These are phyloP conservation scores for Tolypocladium guangdongense DNA, from an alignment of 2,329 filamentous ascomycete genomes.

Conservation along the genomic window DNA sequence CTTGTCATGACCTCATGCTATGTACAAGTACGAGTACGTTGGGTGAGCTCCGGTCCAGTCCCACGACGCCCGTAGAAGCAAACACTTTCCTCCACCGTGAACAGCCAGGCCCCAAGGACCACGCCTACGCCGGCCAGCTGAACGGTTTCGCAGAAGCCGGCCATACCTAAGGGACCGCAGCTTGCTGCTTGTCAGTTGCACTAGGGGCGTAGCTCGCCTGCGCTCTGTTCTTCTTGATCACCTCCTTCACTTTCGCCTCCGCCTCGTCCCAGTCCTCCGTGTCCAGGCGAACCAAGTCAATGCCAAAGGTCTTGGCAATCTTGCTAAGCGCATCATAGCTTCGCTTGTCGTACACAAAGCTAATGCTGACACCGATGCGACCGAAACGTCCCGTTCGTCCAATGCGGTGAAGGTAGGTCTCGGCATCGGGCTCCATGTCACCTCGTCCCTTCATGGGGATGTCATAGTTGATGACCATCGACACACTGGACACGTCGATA, in stretches of 20 bases:
- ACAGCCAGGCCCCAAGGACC: not conserved
- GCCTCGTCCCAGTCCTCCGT: conserved; percentile 86
- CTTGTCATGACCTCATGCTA: conserved; percentile 2
- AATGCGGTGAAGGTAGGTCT: conserved; percentile 97
- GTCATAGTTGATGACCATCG: conserved; percentile 97
- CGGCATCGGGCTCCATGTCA: conserved; percentile 76
- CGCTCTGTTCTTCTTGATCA: conserved; percentile 62
- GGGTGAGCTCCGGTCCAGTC: not conserved
- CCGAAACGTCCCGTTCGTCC: conserved; percentile 95
- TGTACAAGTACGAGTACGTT: not conserved
- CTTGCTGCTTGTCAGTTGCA: conserved; percentile 24
- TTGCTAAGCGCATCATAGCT: conserved; percentile 69
- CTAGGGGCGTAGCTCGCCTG: conserved; percentile 42
- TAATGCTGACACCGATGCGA: conserved; percentile 90
- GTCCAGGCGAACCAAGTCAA: conserved; percentile 70
- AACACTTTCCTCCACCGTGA: not conserved
- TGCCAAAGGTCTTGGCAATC: conserved; percentile 73
- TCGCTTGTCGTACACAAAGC: conserved; percentile 78
- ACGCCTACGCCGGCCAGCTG: not conserved
- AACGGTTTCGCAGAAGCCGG: conserved; percentile 6
- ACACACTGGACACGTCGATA: conserved; percentile 84
- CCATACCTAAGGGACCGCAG: conserved; percentile 18
- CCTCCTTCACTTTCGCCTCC: conserved; percentile 69
- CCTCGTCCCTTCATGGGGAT: conserved; percentile 65
- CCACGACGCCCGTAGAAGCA: not conserved